A percentile compares a stretch with the other conserved stretches of the same genome.
Conservation (phyloP, 768 basidiomycete species). For the Pleurotus sapidus region DNA sequence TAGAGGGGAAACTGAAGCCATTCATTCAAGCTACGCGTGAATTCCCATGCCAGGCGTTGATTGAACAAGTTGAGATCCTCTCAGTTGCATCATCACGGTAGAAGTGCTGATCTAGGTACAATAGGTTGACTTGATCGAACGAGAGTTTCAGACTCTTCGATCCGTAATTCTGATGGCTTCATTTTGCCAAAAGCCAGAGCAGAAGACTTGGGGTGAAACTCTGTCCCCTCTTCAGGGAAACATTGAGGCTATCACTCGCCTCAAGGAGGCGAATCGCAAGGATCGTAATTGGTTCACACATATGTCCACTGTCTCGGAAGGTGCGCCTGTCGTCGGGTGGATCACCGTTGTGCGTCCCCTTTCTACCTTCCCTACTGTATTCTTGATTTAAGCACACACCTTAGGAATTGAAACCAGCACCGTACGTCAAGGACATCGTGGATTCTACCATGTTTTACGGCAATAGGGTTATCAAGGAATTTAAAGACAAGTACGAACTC, state of each 20-base stretch:
- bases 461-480: constrained; percentile 88
- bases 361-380: constrained; percentile 5
- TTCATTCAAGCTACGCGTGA: constrained; percentile 70
- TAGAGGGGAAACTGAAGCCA: constrained; percentile 71
- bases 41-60: constrained; percentile 66
- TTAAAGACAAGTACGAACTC: constrained; percentile 78
- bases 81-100: no score
- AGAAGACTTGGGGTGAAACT: constrained; percentile 51
- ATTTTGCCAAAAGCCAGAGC: constrained; percentile 77
- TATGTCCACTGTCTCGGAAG: constrained; percentile 79
- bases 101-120: no score
- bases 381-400: not conserved
- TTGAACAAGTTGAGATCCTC: constrained; percentile 66
- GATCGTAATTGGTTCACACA: constrained; percentile 83
- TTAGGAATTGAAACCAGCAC: constrained; percentile 74
- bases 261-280: constrained; percentile 79
- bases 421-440: constrained; percentile 78
- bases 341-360: constrained; percentile 63
- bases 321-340: constrained; percentile 83
- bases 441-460: constrained; percentile 87
- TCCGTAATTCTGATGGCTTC: constrained; percentile 64
- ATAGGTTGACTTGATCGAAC: constrained; percentile 68
- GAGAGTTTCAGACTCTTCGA: constrained; percentile 67
- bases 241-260: constrained; percentile 72
- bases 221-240: constrained; percentile 67